Percentiles rank a stretch among this genome's conserved stretches.
Evolutionary conservation across 2,329 filamentous ascomycete genomes (phyloP).

Genomic region (Claviceps pazoutovae): DNA sequence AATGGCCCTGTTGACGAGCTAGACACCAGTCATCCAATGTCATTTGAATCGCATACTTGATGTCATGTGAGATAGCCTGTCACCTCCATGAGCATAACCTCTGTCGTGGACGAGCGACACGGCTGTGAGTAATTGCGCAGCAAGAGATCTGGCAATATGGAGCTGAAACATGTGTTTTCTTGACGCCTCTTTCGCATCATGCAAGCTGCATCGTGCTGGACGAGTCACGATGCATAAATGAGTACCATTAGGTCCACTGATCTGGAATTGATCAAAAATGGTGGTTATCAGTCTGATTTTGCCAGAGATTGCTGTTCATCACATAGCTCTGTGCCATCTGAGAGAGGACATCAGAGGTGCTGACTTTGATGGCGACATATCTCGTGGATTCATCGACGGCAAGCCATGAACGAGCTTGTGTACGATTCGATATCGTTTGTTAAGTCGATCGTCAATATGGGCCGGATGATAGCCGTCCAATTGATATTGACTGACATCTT

Average conservation of each 20-base stretch:
- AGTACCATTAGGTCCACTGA: neutral
- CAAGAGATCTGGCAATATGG: too few species aligned
- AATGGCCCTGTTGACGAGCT: too few species aligned
- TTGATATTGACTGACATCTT: too few species aligned
- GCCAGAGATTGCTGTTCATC: neutral
- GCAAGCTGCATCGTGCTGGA: constrained; percentile 15
- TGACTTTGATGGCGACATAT: constrained; percentile 6
- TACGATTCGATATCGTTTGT: constrained; percentile 23
- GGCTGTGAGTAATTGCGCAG: too few species aligned
- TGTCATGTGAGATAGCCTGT: too few species aligned
- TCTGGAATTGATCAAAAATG: constrained; percentile 15
- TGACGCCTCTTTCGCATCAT: constrained; percentile 9
- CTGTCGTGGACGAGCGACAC: too few species aligned
- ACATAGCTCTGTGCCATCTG: neutral
- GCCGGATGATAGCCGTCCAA: too few species aligned
- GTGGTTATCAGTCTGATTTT: constrained; percentile 6
- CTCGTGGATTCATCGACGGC: too few species aligned
- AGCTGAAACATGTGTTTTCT: constrained; percentile 7
- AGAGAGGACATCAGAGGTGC: constrained; percentile 14
- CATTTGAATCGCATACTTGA: too few species aligned
- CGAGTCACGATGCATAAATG: constrained; percentile 16
- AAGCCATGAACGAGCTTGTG: constrained; percentile 3
- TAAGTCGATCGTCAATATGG: constrained; percentile 16
- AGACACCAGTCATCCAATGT: too few species aligned
- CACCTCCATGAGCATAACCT: constrained; percentile 1